Evolutionary conservation across 352 stramenopile species (phyloP).

Genomic region (Phytophthora colocasiae): DNA sequence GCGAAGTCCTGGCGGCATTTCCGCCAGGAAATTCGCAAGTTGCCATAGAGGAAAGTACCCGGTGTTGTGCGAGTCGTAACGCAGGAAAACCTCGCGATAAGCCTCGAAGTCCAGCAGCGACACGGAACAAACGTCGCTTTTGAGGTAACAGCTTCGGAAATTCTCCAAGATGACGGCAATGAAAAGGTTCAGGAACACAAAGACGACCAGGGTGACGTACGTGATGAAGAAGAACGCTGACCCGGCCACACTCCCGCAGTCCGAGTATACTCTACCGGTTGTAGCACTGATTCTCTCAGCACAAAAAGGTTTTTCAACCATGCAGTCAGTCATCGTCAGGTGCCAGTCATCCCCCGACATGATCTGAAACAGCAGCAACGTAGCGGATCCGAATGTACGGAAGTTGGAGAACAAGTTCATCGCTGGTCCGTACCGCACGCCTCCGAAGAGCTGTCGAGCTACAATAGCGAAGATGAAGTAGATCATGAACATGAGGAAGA

Average conservation of each 20-base stretch:
- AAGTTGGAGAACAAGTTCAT: slow-evolving; percentile 83
- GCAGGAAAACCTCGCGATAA: slow-evolving; percentile 74
- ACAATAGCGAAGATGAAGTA: slow-evolving; percentile 87
- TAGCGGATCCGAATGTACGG: slow-evolving; percentile 63
- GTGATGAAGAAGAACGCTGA: slow-evolving; percentile 73
- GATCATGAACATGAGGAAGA: slow-evolving; percentile 85
- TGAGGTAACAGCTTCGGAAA: slow-evolving; percentile 82
- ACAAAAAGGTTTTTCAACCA: slow-evolving; percentile 62
- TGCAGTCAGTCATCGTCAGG: slow-evolving; percentile 85
- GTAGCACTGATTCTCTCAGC: slow-evolving; percentile 46
- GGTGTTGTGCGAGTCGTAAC: slow-evolving; percentile 60
- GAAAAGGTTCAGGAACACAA: slow-evolving; percentile 86
- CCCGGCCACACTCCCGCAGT: slow-evolving; percentile 57
- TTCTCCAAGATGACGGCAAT: slow-evolving; percentile 87
- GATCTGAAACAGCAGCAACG: slow-evolving; percentile 81
- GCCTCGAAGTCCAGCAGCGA: slow-evolving; percentile 80
- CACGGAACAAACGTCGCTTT: slow-evolving; percentile 76
- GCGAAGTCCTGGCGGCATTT: slow-evolving; percentile 61
- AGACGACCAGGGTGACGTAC: slow-evolving; percentile 81
- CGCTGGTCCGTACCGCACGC: slow-evolving; percentile 57
- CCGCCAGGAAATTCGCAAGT: slow-evolving; percentile 59
- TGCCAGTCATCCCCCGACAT: slow-evolving; percentile 88
- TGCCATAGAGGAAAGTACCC: slow-evolving; percentile 77
- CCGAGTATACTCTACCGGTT: slow-evolving; percentile 54
- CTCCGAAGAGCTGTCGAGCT: slow-evolving; percentile 77